Percentiles rank a stretch among this genome's conserved stretches.
Conservation (phyloP, 1,284 basidiomycete genomes). For the Apiotrichum brassicae region DNA sequence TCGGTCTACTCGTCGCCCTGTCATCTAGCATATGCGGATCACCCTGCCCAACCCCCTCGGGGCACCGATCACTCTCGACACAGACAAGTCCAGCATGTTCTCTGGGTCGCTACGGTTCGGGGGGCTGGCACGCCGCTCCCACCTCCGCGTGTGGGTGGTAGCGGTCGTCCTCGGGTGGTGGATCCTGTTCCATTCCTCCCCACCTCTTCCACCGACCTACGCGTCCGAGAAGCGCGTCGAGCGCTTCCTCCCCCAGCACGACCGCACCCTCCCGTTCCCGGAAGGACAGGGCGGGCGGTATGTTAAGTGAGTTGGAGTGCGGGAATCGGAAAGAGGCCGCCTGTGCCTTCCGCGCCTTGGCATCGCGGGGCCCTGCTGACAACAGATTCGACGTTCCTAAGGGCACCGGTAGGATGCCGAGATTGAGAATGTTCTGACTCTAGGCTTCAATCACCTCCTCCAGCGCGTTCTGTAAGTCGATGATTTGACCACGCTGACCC, state of each 20-base stretch:
- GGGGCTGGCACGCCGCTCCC: background rate
- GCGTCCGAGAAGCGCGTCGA: slow-evolving; percentile 18
- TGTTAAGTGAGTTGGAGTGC: slow-evolving; percentile 30
- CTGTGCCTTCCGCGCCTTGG: background rate
- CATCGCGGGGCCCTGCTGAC: background rate
- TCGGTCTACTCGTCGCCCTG: too few relatives aligned
- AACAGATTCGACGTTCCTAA: slow-evolving; percentile 39
- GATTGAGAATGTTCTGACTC: background rate
- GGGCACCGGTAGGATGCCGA: slow-evolving; percentile 25
- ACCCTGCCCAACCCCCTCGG: slow-evolving; percentile 33
- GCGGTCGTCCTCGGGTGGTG: background rate
- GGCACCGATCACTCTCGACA: slow-evolving; percentile 26
- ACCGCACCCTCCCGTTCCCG: slow-evolving; percentile 15
- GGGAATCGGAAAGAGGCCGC: too few relatives aligned
- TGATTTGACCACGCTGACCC: background rate
- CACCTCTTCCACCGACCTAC: slow-evolving; percentile 41
- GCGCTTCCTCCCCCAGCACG: slow-evolving; percentile 19
- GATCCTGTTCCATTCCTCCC: slow-evolving; percentile 18
- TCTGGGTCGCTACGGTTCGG: too few relatives aligned
- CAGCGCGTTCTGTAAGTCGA: slow-evolving; percentile 24
- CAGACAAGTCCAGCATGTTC: too few relatives aligned
- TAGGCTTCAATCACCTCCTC: slow-evolving; percentile 32
- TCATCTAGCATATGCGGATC: slow-evolving; percentile 21
- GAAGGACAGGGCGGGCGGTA: slow-evolving; percentile 32
- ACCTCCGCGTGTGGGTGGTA: background rate